Evolutionary conservation across 306 rosid genomes (phyloP), one percentile per base, ranked within the genome.

Genomic region (Ormosia emarginata): DNA sequence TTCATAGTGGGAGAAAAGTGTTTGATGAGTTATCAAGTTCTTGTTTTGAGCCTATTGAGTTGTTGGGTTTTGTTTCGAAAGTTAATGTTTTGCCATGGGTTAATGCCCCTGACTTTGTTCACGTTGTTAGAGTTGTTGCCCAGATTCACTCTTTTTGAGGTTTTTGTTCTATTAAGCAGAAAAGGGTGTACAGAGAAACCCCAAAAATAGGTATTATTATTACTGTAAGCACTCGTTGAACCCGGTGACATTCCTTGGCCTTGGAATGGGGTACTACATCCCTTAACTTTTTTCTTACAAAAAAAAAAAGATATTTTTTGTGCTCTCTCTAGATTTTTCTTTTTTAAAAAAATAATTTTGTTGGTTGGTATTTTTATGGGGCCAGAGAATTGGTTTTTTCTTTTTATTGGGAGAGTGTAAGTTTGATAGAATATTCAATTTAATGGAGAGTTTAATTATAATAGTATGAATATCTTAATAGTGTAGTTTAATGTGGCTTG

Each of bases 131-230:
- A 1, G 32, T 44, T 8, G 83, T 66, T 46, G 88, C 88, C 0
- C 79, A 82, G 39, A 32, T 82, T 82, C 83, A 85, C 39, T 83
- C 87, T 36, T 88, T 82, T 79, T 85, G 90, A 1, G 8, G 24
- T 5, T 88, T 58, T 67, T 64, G 32, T 24, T 69, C 76, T 0
- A 1, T 70, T 4, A 30, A 58, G 8, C 86, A 85, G 53, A 87
- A 43, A 82, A 74, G 7, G 18, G 13, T 64, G 4, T 69, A 82
- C 71, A 30, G 55, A 44, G 40, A 85, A 14, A 37, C 18, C 13
- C 43, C 2, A 2, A 73, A 15, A 18, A 7, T 32, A 81, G 88
- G 24, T 24, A 24, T 24, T 24, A 24, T 24, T 24, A 24, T n/a
- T n/a, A n/a, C n/a, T n/a, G n/a, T n/a, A n/a, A n/a, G n/a, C 6